Conservation (phyloP, 345 rosid species). For the Moricandia moricandioides region DNA sequence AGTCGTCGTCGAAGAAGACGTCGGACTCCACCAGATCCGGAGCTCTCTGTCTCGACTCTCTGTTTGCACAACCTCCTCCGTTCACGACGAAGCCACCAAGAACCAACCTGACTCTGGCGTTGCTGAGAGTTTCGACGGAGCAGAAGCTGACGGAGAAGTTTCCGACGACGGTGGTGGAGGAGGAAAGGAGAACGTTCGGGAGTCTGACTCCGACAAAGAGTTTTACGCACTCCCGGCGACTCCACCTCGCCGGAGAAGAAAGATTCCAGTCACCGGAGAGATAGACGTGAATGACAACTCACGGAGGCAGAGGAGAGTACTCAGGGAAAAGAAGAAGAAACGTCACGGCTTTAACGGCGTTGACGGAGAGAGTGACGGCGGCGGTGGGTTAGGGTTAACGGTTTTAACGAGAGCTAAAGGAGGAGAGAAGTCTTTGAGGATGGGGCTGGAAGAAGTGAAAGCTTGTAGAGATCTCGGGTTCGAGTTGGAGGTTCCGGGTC, state of each 20-base stretch:
- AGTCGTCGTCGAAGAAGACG: slow-evolving; percentile 39
- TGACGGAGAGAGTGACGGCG: slow-evolving; percentile 33
- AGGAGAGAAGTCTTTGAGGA: slow-evolving; percentile 67
- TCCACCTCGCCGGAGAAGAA: slow-evolving; percentile 48
- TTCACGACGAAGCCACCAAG: slow-evolving; percentile 39
- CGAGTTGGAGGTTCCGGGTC: slow-evolving; percentile 67
- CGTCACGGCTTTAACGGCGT: slow-evolving; percentile 8
- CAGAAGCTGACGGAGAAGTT: slow-evolving; percentile 69
- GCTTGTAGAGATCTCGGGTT: slow-evolving; percentile 94
- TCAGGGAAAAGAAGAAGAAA: slow-evolving; percentile 16
- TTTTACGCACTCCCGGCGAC: slow-evolving; percentile 64
- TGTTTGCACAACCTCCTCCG: slow-evolving; percentile 62
- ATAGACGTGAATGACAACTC: slow-evolving; percentile 39
- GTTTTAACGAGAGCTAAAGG: slow-evolving; percentile 86
- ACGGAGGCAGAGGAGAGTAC: slow-evolving; percentile 25
- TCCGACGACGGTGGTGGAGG: slow-evolving; percentile 45
- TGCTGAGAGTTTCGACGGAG: slow-evolving; percentile 60
- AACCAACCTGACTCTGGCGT: slow-evolving; percentile 33
- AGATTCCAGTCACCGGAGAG: slow-evolving; percentile 37
- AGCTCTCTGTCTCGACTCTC: slow-evolving; percentile 68
- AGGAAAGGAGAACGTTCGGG: slow-evolving; percentile 32
- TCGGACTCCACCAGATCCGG: slow-evolving; percentile 41
- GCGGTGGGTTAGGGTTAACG: slow-evolving; percentile 47
- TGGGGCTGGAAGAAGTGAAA: slow-evolving; percentile 79
- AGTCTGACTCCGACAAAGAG: slow-evolving; percentile 63